Percentiles rank a stretch among this genome's conserved stretches.
Conservation (phyloP, 2,329 filamentous ascomycete species). For the Arthrobotrys musiformis region DNA sequence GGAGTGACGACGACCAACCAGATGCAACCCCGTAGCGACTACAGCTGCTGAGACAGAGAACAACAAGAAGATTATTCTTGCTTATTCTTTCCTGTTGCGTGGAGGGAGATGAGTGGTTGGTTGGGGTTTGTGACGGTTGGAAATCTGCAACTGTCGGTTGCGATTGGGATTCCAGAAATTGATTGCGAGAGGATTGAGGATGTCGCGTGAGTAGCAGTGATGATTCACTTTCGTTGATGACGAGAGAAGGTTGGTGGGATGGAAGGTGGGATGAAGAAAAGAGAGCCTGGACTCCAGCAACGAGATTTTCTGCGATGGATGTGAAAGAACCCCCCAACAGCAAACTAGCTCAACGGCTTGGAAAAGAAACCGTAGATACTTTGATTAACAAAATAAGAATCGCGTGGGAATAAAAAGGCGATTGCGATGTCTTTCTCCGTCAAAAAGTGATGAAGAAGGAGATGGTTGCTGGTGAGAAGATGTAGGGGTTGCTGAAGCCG, state of each 20-base stretch:
- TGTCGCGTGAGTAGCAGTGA: not conserved
- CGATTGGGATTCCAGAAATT: not conserved
- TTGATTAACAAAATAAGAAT: not conserved
- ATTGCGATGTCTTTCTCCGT: no score
- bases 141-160: slow-evolving; percentile 1
- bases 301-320: no score
- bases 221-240: not conserved
- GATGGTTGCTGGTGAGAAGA: not conserved
- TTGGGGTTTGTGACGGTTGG: no score
- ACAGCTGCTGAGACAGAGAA: not conserved
- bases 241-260: not conserved
- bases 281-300: not conserved
- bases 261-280: not conserved
- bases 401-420: not conserved
- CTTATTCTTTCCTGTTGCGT: slow-evolving; percentile 2
- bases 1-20: not conserved
- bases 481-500: not conserved
- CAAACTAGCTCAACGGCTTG: not conserved
- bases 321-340: no score
- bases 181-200: not conserved
- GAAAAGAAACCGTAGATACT: not conserved
- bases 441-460: not conserved
- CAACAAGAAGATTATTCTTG: not conserved
- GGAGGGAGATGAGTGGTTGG: slow-evolving; percentile 40
- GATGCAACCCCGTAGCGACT: not conserved